Evolutionary conservation across 441 rosid species (phyloP).

Genomic region (Bruguiera hainesii): DNA sequence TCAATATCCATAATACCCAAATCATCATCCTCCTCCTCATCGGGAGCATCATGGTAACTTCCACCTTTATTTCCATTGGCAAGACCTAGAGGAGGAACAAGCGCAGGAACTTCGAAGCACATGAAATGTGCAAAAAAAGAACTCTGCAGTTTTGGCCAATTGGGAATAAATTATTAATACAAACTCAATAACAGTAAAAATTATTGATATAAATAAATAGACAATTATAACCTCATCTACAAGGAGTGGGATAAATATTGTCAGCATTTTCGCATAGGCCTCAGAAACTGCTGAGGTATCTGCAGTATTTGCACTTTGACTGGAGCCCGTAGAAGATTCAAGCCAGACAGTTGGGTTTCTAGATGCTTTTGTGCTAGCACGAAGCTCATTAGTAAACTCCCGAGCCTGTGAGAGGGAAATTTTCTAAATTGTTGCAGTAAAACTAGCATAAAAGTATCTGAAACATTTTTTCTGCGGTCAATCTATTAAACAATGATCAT

Average conservation of each 20-base stretch:
- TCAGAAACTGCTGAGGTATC: constrained; percentile 96
- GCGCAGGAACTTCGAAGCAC: constrained; percentile 99
- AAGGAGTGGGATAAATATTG: constrained; percentile 96
- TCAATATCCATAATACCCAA: constrained; percentile 99
- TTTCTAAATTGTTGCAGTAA: constrained; percentile 12
- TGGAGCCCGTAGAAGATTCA: constrained; percentile 84
- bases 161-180: constrained; percentile 15
- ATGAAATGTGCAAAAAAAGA: constrained; percentile 98
- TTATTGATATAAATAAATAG: constrained; percentile 16
- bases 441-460: not conserved
- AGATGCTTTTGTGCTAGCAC: constrained; percentile 98
- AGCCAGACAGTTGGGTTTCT: constrained; percentile 96
- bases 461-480: not conserved
- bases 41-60: constrained; percentile 45
- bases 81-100: constrained; percentile 83
- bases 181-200: constrained; percentile 16
- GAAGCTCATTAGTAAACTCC: constrained; percentile 99
- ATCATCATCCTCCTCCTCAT: constrained; percentile 66
- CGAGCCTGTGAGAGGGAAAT: constrained; percentile 70
- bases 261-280: constrained; percentile 97
- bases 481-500: not conserved
- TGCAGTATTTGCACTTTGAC: constrained; percentile 63
- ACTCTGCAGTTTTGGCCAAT: constrained; percentile 63
- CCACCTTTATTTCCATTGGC: constrained; percentile 62
- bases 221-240: constrained; percentile 80